Percentiles rank a stretch among this genome's conserved stretches.
These are phyloP conservation scores for Tetrapisispora nanseiensis DNA, from an alignment of 805 yeast genomes.

Conservation along the genomic window DNA sequence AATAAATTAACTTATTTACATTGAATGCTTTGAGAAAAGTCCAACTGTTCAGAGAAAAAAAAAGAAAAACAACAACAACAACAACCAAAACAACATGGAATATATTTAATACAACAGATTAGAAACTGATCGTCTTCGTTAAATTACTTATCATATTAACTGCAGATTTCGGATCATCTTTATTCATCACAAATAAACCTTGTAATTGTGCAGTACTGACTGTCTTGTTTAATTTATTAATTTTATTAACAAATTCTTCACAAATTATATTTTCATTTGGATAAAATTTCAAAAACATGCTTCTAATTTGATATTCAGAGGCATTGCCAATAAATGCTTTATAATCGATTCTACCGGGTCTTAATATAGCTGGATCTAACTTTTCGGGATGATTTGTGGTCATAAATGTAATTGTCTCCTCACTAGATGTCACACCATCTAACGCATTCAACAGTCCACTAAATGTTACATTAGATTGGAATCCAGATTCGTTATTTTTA, in stretches of 20 bases:
- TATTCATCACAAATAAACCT: slow-evolving; percentile 89
- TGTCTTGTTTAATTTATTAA: slow-evolving; percentile 38
- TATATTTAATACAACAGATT: slow-evolving; percentile 12
- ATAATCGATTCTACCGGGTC: slow-evolving; percentile 92
- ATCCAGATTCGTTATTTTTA: slow-evolving; percentile 70
- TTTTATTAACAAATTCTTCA: slow-evolving; percentile 33
- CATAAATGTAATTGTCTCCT: slow-evolving; percentile 94
- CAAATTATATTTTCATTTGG: slow-evolving; percentile 50
- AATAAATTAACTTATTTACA: not conserved
- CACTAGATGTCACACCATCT: slow-evolving; percentile 97
- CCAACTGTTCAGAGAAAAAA: too few relatives aligned
- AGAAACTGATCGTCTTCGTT: slow-evolving; percentile 15
- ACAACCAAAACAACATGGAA: too few relatives aligned
- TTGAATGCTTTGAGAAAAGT: too few relatives aligned
- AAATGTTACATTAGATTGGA: slow-evolving; percentile 82
- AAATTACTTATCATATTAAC: slow-evolving; percentile 45
- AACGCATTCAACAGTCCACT: slow-evolving; percentile 88
- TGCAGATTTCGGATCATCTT: slow-evolving; percentile 71
- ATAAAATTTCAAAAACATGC: slow-evolving; percentile 86
- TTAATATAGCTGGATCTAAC: slow-evolving; percentile 81
- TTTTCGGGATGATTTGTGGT: slow-evolving; percentile 96
- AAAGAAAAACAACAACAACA: too few relatives aligned
- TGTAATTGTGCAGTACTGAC: slow-evolving; percentile 92
- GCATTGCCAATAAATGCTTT: slow-evolving; percentile 82
- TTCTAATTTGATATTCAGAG: slow-evolving; percentile 62